Evolutionary conservation across 768 basidiomycete genomes (phyloP).

Genomic region (Termitomyces sp.): DNA sequence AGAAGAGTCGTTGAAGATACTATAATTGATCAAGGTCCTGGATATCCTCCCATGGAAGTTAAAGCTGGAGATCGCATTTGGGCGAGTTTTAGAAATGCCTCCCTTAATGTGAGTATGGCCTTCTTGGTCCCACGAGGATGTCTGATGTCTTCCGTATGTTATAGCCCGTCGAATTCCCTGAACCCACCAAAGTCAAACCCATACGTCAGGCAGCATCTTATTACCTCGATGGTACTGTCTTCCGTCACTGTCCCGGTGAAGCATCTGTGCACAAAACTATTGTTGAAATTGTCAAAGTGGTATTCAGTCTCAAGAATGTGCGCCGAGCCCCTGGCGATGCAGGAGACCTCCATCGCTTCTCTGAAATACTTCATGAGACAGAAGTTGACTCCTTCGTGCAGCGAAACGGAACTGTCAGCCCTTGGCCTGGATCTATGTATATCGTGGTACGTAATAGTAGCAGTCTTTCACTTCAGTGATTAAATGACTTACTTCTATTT

Average conservation of each 20-base stretch:
- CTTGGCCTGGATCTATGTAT: slow-evolving; percentile 33
- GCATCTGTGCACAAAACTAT: slow-evolving; percentile 30
- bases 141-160: background rate
- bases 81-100: slow-evolving; percentile 36
- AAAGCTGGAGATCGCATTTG: slow-evolving; percentile 36
- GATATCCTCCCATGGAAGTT: slow-evolving; percentile 25
- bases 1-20: slow-evolving; percentile 27
- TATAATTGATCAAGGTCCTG: slow-evolving; percentile 28
- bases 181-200: slow-evolving; percentile 34
- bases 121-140: background rate
- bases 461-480: background rate
- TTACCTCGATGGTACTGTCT: slow-evolving; percentile 28
- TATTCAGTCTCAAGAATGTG: slow-evolving; percentile 40
- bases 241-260: slow-evolving; percentile 34
- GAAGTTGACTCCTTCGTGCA: slow-evolving; percentile 28
- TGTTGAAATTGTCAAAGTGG: slow-evolving; percentile 37
- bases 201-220: slow-evolving; percentile 25
- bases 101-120: slow-evolving; percentile 27
- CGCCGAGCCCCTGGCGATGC: slow-evolving; percentile 38
- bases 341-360: slow-evolving; percentile 31
- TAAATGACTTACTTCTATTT: background rate
- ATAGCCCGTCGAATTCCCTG: slow-evolving; percentile 36
- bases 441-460: slow-evolving; percentile 20
- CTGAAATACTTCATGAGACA: slow-evolving; percentile 23
- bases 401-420: slow-evolving; percentile 26